phyloP scores from a whole-genome alignment of 345 rosid species.

The Heritiera fomes region DNA sequence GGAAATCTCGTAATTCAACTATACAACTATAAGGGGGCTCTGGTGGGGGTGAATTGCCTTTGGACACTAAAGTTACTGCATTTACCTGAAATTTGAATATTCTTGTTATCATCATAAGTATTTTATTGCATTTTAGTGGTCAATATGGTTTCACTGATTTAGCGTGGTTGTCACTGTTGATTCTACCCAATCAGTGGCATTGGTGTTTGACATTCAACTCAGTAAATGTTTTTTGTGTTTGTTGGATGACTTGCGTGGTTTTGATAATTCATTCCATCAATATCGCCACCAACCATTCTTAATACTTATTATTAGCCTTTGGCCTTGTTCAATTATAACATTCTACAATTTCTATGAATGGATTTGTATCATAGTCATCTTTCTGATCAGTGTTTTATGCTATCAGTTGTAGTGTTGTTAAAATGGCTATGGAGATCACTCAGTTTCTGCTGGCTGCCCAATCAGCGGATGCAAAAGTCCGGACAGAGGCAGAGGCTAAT shows the following conservation, averaged over 20 bases:
- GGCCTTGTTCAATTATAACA: not conserved
- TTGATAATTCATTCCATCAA: not conserved
- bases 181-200: not conserved
- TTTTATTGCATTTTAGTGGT: not conserved
- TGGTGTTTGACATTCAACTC: not conserved
- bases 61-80: not conserved
- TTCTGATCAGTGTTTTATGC: not conserved
- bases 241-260: not conserved
- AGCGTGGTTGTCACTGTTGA: not conserved
- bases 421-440: constrained; percentile 88
- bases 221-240: not conserved
- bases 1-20: not conserved
- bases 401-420: constrained; percentile 30
- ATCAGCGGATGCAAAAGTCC: constrained; percentile 63
- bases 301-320: not conserved
- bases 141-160: not conserved
- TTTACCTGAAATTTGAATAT: not conserved
- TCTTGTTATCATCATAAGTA: not conserved
- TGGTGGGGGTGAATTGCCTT: not conserved
- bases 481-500: constrained; percentile 72
- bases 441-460: constrained; percentile 77
- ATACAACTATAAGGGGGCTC: not conserved
- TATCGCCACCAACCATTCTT: not conserved
- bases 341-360: not conserved
- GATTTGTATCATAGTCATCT: not conserved